Percentiles rank a stretch among this genome's conserved stretches.
These are phyloP conservation scores for Pyrenochaeta sp. DNA, from an alignment of 2,329 filamentous ascomycete genomes.

Conservation along the genomic window DNA sequence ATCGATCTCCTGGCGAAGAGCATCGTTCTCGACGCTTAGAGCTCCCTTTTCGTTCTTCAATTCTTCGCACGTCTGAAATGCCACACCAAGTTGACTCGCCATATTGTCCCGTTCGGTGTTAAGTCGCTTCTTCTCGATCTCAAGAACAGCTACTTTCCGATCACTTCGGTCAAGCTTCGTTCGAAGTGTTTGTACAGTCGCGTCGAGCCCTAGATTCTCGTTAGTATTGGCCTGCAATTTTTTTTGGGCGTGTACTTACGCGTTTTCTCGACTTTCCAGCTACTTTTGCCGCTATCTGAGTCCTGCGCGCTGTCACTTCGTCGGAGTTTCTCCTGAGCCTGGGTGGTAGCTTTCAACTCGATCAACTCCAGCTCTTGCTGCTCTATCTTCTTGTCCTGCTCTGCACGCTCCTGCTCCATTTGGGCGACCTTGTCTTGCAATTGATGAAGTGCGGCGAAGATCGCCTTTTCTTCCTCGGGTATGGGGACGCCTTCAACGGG, in stretches of 20 bases:
- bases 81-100: constrained; percentile 68
- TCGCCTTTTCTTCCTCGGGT: constrained; percentile 69
- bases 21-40: constrained; percentile 45
- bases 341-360: constrained; percentile 58
- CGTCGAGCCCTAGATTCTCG: constrained; percentile 61
- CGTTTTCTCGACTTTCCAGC: constrained; percentile 61
- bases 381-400: constrained; percentile 59
- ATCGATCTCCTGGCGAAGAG: constrained; percentile 48
- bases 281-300: constrained; percentile 52
- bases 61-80: constrained; percentile 65
- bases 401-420: constrained; percentile 64
- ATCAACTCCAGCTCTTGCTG: constrained; percentile 63
- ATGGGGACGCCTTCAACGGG: constrained; percentile 64
- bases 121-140: constrained; percentile 70
- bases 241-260: constrained; percentile 55
- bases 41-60: constrained; percentile 56
- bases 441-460: constrained; percentile 67
- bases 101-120: constrained; percentile 72
- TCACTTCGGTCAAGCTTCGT: constrained; percentile 69
- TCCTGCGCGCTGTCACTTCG: constrained; percentile 61
- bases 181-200: constrained; percentile 68
- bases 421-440: constrained; percentile 66
- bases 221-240: constrained; percentile 12
- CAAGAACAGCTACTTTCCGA: constrained; percentile 68
- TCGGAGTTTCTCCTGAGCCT: constrained; percentile 51